Base-by-base conservation (phyloP, 331 rosid genomes). In the Rosa hybrid region DNA sequence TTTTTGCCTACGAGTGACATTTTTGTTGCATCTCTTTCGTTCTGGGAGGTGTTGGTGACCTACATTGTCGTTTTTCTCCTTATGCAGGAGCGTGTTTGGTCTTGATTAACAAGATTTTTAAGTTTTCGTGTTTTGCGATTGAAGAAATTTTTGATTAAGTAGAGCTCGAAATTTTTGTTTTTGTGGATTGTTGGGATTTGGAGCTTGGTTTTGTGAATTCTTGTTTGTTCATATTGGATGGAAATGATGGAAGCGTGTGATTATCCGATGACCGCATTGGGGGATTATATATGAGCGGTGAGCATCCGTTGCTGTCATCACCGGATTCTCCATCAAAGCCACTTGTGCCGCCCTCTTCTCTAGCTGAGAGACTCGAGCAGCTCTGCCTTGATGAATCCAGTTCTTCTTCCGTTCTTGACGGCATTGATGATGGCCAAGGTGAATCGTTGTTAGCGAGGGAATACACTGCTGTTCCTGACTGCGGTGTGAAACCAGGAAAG, bases 251-350 rank as follows among this genome's bases (percentile, higher is more conserved):
- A 60, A 49, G 46, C 60, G 21, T 67, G 77, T 68, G 77, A 65
- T 84, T 78, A 75, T 81, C 86, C 86, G 81, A 88, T 80, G 91
- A 71, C 78, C 82, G 3, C 72, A 60, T 67, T 75, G 90, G 83
- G 30, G 85, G 48, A 64, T 70, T 64, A 62, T 88, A 57, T 81
- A 91, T 94, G 97, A 94, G 82, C 84, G 70, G 94, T 71, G 94
- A 83, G 81, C 88, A 88, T 59, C 86, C 91, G 16, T 54, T 91
- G 59, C 90, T 91, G 76, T 77, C 86, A 21, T 84, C 85, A n/a
- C 74, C 87, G 68, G 87, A 89, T 62, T 84, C 81, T 70, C 68
- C 88, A 56, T 41, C 89, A 14, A 83, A 87, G 38, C 42, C 89
- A 1, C 80, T 81, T 71, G 74, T 76, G n/a, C 81, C 76, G 6